These are phyloP conservation scores for Dendrobium catenatum DNA, from an alignment of 106 monocot species.

Conservation along the genomic window DNA sequence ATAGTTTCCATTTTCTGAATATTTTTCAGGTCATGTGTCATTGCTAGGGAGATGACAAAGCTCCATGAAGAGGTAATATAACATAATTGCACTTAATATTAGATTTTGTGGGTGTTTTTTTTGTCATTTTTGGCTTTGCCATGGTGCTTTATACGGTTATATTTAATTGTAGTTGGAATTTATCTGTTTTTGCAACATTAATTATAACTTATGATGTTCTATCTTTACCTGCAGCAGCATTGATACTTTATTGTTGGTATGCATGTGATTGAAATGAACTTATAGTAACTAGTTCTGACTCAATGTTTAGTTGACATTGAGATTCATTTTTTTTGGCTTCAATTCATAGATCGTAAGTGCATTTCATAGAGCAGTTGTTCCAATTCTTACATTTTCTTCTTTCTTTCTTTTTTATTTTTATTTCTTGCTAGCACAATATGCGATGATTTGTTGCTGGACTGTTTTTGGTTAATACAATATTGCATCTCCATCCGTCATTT, in stretches of 20 bases:
- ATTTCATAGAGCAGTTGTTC: not conserved
- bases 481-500: not conserved
- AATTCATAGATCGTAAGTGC: not conserved
- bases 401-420: not conserved
- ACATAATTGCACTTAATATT: not conserved
- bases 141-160: not conserved
- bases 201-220: not conserved
- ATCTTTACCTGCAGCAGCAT: not conserved
- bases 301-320: not conserved
- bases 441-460: not conserved
- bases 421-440: not conserved
- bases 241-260: not conserved
- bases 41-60: constrained; percentile 93
- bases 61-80: constrained; percentile 84
- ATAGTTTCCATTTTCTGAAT: constrained; percentile 1
- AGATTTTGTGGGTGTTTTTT: not conserved
- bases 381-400: not conserved
- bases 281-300: not conserved
- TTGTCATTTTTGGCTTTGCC: not conserved
- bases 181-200: not conserved
- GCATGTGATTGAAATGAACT: not conserved
- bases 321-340: not conserved
- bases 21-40: constrained; percentile 66
- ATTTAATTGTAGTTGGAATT: not conserved
- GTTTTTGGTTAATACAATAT: not conserved